These are phyloP conservation scores for Aphelidium insulamus DNA, from an alignment of 371 early-diverging fungal genomes.

Conservation along the genomic window DNA sequence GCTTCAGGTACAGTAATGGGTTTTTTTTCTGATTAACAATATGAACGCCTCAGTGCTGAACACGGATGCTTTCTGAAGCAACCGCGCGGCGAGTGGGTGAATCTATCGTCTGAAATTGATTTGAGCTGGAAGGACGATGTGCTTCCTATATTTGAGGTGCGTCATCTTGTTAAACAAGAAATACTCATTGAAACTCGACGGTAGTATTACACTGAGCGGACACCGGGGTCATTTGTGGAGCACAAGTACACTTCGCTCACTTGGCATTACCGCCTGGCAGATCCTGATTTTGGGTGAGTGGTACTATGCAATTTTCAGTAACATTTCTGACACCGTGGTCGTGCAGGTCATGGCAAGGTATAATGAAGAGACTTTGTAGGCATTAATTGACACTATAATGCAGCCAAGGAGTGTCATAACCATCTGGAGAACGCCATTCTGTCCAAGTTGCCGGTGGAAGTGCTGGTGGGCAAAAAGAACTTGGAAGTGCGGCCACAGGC, in stretches of 20 bases:
- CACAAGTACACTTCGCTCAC: constrained; percentile 59
- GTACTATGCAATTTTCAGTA: constrained; percentile 2
- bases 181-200: too few species aligned
- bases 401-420: constrained; percentile 78
- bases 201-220: constrained; percentile 75
- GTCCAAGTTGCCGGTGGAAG: constrained; percentile 77
- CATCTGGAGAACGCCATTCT: constrained; percentile 66
- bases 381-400: too few species aligned
- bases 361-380: constrained; percentile 28
- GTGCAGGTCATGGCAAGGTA: background rate
- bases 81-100: constrained; percentile 41
- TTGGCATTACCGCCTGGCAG: constrained; percentile 79
- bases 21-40: too few species aligned
- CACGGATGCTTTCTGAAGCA: constrained; percentile 40
- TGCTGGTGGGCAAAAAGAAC: constrained; percentile 86
- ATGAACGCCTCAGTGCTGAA: constrained; percentile 45
- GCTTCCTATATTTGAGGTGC: constrained; percentile 55
- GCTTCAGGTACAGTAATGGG: constrained; percentile 79
- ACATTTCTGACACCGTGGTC: background rate
- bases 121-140: constrained; percentile 71
- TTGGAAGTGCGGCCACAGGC: constrained; percentile 65
- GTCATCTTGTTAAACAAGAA: too few species aligned
- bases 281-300: constrained; percentile 56
- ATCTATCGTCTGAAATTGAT: constrained; percentile 52
- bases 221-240: constrained; percentile 66